Evolutionary conservation across 2,329 filamentous ascomycete genomes (phyloP).

Genomic region (Rutstroemia sydowiana): DNA sequence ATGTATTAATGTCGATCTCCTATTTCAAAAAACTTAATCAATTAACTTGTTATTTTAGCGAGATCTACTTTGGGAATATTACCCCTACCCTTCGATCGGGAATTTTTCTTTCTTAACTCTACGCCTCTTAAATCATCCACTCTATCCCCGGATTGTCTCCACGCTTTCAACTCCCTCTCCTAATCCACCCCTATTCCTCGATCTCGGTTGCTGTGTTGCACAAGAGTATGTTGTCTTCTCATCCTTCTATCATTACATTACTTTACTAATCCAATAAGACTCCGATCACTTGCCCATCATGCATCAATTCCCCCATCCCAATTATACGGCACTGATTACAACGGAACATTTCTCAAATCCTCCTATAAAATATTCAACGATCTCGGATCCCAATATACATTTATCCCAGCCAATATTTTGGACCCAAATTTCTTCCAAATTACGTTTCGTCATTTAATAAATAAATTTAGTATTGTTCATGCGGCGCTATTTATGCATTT

Average conservation of each 20-base stretch:
- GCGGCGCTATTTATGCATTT: conserved; percentile 11
- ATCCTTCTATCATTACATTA: neutral
- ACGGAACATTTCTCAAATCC: conserved; percentile 29
- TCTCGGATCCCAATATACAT: conserved; percentile 8
- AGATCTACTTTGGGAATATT: conserved; percentile 18
- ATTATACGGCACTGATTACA: conserved; percentile 30
- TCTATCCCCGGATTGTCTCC: conserved; percentile 8
- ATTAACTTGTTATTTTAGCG: conserved; percentile 5
- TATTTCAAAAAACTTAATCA: neutral
- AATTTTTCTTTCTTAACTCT: conserved; percentile 15
- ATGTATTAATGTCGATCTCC: neutral
- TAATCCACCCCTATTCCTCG: conserved; percentile 24
- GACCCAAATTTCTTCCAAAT: conserved; percentile 7
- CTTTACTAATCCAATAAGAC: conserved; percentile 1
- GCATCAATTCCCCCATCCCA: conserved; percentile 30
- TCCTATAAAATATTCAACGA: conserved; percentile 35
- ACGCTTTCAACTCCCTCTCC: neutral
- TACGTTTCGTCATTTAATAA: neutral
- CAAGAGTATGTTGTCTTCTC: conserved; percentile 25
- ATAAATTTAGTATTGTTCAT: conserved; percentile 10
- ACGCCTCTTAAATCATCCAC: conserved; percentile 8
- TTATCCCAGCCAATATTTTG: conserved; percentile 6
- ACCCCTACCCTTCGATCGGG: conserved; percentile 22
- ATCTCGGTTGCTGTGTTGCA: conserved; percentile 35
- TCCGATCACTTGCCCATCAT: conserved; percentile 31